Base-by-base conservation (phyloP, 2,329 filamentous ascomycete genomes). In the Botrytis aclada region DNA sequence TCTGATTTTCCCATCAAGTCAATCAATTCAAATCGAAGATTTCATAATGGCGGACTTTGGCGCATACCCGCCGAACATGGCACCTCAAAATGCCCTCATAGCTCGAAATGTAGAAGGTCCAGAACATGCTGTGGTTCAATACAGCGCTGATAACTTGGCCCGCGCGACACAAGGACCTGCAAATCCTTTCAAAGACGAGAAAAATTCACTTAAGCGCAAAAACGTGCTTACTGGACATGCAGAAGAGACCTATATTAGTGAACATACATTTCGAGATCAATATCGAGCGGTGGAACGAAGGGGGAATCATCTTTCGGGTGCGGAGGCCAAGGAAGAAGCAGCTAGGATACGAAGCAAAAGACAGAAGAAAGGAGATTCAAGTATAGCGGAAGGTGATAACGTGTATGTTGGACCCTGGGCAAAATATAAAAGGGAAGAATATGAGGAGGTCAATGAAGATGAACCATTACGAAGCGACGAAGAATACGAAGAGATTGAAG, bases 331-430 rank as follows among this genome's bases (percentile, higher is more conserved):
- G 82, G 92, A 92, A 76, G 88, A 90, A 72, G 90, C 91, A 8
- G 89, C 89, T 54, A 85, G 85, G 73, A 84, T 94, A 81, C 86
- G 92, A 65, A 86, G 90, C n/a, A 92, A 91, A 77, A 87, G 96
- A 74, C 94, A 98, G 82, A 89, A 85, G 77, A 98, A 96, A 80
- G 96, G 96, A 65, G 90, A 95, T 80, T 89, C 94, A 60, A 89
- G 90, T 29, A 87, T 98, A 56, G 92, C 95, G 0, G 95, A 97
- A 79, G 96, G 96, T 0, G 90, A 94, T 12, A 92, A 91, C 71
- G 91, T 94, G 63, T 99, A 99, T 82, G 88, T 97, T 54, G 97
- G 97, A 0, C 97, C 96, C 0, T 99, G 97, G 97, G 97, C 96
- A 14, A 90, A 88, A 81, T 97, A 97, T 80, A 87, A 87, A 78